Percentiles rank a stretch among this genome's conserved stretches.
Conservation (phyloP, 1,139 yeast genomes). For the Candida sp. region DNA sequence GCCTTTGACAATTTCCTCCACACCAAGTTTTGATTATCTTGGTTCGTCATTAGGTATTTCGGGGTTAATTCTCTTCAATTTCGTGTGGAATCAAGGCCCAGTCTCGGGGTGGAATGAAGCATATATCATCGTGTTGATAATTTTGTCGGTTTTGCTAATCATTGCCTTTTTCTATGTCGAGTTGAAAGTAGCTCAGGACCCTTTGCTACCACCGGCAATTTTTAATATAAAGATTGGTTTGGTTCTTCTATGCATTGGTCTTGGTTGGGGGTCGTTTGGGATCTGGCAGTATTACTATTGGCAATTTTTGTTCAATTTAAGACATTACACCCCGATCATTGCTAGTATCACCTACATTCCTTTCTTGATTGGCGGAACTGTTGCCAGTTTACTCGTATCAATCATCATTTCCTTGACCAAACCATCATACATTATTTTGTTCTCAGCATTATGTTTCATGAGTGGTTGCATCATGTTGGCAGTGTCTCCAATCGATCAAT, state of each 20-base stretch:
- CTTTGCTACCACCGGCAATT: conserved; percentile 45
- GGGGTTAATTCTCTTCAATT: conserved; percentile 47
- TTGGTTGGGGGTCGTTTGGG: conserved; percentile 63
- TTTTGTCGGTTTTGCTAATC: conserved; percentile 36
- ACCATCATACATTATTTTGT: conserved; percentile 43
- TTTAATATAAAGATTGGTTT: conserved; percentile 36
- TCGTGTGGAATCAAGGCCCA: conserved; percentile 56
- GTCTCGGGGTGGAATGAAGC: conserved; percentile 46
- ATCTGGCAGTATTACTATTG: conserved; percentile 47
- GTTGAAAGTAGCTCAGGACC: conserved; percentile 22
- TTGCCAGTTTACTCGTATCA: conserved; percentile 46
- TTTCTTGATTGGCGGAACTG: conserved; percentile 41
- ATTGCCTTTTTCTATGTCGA: conserved; percentile 30
- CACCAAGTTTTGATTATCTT: conserved; percentile 31
- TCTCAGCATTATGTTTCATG: conserved; percentile 44
- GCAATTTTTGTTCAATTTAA: conserved; percentile 39
- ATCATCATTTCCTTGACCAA: conserved; percentile 34
- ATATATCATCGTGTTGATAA: conserved; percentile 42
- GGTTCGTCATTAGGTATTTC: conserved; percentile 46
- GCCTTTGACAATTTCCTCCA: not conserved
- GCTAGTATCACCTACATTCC: conserved; percentile 46
- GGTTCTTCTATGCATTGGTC: conserved; percentile 28
- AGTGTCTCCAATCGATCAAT: conserved; percentile 46
- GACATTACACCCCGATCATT: conserved; percentile 40
- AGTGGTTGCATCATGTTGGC: conserved; percentile 47